A percentile compares a stretch with the other conserved stretches of the same genome.
Conservation (phyloP, 2,329 filamentous ascomycete species). For the Scedosporium apiospermum region DNA sequence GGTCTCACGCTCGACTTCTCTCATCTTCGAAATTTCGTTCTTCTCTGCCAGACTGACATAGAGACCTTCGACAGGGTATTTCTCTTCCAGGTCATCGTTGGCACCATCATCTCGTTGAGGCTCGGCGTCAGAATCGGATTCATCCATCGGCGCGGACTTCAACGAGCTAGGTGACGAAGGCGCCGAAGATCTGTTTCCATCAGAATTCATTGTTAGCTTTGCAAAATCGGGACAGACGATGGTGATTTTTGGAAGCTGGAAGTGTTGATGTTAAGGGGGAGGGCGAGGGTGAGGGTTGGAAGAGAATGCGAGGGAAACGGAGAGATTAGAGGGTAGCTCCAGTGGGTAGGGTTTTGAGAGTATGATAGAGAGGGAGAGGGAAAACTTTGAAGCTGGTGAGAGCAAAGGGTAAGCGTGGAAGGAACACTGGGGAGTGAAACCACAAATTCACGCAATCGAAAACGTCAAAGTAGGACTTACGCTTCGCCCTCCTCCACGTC, state of each 20-base stretch:
- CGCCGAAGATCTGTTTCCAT: conserved; percentile 50
- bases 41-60: conserved; percentile 68
- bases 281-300: background rate
- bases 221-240: background rate
- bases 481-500: conserved; percentile 63
- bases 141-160: conserved; percentile 80
- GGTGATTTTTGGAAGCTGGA: background rate
- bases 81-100: conserved; percentile 48
- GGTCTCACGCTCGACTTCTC: conserved; percentile 84
- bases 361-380: background rate
- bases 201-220: background rate
- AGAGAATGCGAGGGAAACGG: no score
- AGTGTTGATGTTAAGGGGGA: background rate
- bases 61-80: conserved; percentile 83
- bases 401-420: background rate
- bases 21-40: conserved; percentile 70
- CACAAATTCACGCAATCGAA: background rate
- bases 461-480: conserved; percentile 13
- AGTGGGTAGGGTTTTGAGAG: background rate
- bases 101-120: conserved; percentile 32
- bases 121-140: conserved; percentile 60
- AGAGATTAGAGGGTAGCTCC: background rate
- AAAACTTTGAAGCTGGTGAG: background rate
- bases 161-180: conserved; percentile 65
- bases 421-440: background rate